Percentiles rank a stretch among this genome's conserved stretches.
phyloP scores from a whole-genome alignment of 805 yeast species.

The Candida ipomoeae region DNA sequence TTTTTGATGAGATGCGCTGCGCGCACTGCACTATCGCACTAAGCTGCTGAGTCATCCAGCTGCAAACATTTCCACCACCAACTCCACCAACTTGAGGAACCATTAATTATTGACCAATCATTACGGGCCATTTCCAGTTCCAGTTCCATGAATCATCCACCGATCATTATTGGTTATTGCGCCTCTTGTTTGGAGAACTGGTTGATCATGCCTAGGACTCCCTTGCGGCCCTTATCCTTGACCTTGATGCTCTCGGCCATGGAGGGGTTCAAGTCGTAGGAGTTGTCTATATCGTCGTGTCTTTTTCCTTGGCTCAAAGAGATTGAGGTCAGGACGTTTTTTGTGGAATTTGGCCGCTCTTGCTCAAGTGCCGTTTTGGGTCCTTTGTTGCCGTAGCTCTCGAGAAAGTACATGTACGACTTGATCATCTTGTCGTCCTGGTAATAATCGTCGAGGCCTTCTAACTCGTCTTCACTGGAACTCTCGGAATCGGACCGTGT shows the following conservation, averaged over 20 bases:
- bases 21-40: not conserved
- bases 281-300: conserved; percentile 19
- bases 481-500: conserved; percentile 16
- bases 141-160: no score
- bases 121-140: no score
- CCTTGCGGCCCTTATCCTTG: conserved; percentile 36
- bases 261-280: conserved; percentile 24
- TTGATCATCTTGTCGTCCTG: conserved; percentile 88
- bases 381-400: conserved; percentile 58
- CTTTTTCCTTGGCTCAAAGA: not conserved
- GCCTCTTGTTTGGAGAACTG: conserved; percentile 63
- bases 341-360: not conserved
- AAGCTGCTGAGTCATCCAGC: not conserved
- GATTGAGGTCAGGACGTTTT: not conserved
- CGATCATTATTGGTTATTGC: no score
- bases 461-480: conserved; percentile 19
- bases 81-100: no score
- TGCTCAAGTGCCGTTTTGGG: not conserved
- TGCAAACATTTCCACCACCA: not conserved
- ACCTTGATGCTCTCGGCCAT: conserved; percentile 30
- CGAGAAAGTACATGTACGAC: conserved; percentile 81
- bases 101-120: no score
- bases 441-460: conserved; percentile 35
- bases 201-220: conserved; percentile 76
- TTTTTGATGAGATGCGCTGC: conserved; percentile 6